These are phyloP conservation scores for Mortierella polycephala DNA, from an alignment of 371 early-diverging fungal genomes.

Conservation along the genomic window DNA sequence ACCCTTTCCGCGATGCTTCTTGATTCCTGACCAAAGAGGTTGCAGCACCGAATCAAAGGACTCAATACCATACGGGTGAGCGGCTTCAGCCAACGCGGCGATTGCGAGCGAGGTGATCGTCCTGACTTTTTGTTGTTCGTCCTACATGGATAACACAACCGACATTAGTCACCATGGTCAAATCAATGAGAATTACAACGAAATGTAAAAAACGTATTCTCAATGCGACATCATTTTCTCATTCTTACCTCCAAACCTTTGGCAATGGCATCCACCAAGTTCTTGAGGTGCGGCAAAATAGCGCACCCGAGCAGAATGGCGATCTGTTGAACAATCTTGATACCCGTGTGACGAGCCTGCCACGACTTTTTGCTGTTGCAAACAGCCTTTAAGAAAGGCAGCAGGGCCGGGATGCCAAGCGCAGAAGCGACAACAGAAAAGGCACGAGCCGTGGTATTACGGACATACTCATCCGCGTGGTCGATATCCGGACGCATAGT, in stretches of 20 bases:
- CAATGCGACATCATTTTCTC: neutral
- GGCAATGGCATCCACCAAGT: constrained; percentile 90
- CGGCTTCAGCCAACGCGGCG: constrained; percentile 96
- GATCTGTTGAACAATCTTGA: constrained; percentile 96
- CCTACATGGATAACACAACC: constrained; percentile 53
- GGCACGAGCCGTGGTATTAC: constrained; percentile 98
- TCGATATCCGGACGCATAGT: constrained; percentile 99
- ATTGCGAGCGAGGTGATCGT: constrained; percentile 95
- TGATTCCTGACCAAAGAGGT: constrained; percentile 94
- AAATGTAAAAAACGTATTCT: neutral
- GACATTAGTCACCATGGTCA: neutral
- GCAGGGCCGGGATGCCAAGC: constrained; percentile 92
- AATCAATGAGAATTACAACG: neutral
- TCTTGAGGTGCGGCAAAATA: constrained; percentile 93
- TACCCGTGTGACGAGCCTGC: constrained; percentile 99
- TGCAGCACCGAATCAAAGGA: constrained; percentile 91
- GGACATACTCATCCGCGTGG: constrained; percentile 96
- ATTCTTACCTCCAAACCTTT: constrained; percentile 79
- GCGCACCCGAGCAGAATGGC: constrained; percentile 96
- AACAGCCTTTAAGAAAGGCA: constrained; percentile 97
- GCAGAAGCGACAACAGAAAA: constrained; percentile 98
- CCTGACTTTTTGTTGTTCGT: constrained; percentile 96
- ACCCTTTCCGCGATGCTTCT: constrained; percentile 95
- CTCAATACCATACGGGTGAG: constrained; percentile 98
- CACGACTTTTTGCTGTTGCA: constrained; percentile 95